Conservation (phyloP, 2,329 filamentous ascomycete genomes). For the Alternaria brassicae region DNA sequence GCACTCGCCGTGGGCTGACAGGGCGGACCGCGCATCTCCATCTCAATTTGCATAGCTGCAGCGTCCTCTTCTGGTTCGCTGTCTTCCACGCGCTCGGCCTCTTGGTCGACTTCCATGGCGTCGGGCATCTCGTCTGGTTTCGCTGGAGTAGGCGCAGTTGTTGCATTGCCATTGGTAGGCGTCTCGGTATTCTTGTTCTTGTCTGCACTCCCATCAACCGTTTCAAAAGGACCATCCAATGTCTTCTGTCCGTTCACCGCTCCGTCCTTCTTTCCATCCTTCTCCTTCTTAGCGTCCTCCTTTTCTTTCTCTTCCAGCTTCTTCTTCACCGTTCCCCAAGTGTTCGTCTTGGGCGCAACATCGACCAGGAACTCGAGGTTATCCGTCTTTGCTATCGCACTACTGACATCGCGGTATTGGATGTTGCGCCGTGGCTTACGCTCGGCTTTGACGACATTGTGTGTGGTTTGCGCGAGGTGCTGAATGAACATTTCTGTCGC, state of each 20-base stretch:
- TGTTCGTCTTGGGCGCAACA: constrained; percentile 83
- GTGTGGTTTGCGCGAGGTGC: constrained; percentile 82
- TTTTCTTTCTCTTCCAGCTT: constrained; percentile 53
- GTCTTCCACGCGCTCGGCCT: constrained; percentile 22
- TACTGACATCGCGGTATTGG: constrained; percentile 93
- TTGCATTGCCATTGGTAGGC: neutral
- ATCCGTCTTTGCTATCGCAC: constrained; percentile 84
- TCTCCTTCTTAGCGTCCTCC: constrained; percentile 13
- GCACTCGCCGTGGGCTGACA: constrained; percentile 4
- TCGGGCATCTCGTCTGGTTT: constrained; percentile 11
- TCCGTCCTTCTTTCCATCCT: constrained; percentile 6
- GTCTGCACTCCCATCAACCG: neutral
- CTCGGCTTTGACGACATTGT: constrained; percentile 89
- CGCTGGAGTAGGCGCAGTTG: neutral
- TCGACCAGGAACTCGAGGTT: constrained; percentile 95
- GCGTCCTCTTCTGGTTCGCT: constrained; percentile 40
- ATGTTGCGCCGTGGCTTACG: constrained; percentile 91
- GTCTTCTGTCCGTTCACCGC: constrained; percentile 1
- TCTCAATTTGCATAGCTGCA: constrained; percentile 50
- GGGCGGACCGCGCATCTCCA: constrained; percentile 48
- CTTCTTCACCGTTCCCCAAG: constrained; percentile 80
- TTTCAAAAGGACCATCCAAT: constrained; percentile 3
- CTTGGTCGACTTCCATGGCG: constrained; percentile 19
- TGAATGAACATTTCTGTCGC: constrained; percentile 97
- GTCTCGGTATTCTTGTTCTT: neutral